These are phyloP conservation scores for Eucalyptus pauciflora DNA, from an alignment of 345 rosid species.

Conservation along the genomic window DNA sequence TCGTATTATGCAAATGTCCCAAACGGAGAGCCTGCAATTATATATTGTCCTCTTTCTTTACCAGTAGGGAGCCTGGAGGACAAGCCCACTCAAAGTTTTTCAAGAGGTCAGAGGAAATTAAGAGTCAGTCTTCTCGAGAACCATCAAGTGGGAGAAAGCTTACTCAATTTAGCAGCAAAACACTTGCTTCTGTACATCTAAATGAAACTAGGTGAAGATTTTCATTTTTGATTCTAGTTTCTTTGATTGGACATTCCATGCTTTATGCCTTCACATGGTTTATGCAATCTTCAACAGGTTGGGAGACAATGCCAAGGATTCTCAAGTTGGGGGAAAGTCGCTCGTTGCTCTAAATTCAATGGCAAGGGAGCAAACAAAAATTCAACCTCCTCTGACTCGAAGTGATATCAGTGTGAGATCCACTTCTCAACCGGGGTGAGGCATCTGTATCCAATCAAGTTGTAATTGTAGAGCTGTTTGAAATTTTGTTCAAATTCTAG, in stretches of 20 bases:
- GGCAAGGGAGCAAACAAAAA: background rate
- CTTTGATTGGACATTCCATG: background rate
- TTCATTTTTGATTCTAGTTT: background rate
- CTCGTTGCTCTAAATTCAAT: background rate
- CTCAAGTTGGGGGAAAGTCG: slow-evolving; percentile 11
- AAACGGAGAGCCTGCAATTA: slow-evolving; percentile 5
- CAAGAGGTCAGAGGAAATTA: slow-evolving; percentile 14
- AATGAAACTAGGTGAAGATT: background rate
- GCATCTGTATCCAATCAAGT: background rate
- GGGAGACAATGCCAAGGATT: background rate
- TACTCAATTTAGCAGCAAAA: slow-evolving; percentile 15
- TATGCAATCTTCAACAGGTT: slow-evolving; percentile 12
- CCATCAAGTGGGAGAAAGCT: slow-evolving; percentile 7
- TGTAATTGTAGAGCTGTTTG: background rate
- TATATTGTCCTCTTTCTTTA: background rate
- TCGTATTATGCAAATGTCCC: background rate
- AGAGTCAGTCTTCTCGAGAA: slow-evolving; percentile 10
- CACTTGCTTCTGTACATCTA: background rate
- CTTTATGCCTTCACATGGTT: background rate
- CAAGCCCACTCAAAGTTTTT: slow-evolving; percentile 14
- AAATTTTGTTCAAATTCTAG: background rate
- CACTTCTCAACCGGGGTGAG: background rate
- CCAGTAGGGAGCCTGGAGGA: slow-evolving; percentile 29
- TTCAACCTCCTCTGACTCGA: background rate
- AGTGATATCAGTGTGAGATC: background rate